Conservation (phyloP, 2,329 filamentous ascomycete genomes). For the Coniochaeta ligniaria region DNA sequence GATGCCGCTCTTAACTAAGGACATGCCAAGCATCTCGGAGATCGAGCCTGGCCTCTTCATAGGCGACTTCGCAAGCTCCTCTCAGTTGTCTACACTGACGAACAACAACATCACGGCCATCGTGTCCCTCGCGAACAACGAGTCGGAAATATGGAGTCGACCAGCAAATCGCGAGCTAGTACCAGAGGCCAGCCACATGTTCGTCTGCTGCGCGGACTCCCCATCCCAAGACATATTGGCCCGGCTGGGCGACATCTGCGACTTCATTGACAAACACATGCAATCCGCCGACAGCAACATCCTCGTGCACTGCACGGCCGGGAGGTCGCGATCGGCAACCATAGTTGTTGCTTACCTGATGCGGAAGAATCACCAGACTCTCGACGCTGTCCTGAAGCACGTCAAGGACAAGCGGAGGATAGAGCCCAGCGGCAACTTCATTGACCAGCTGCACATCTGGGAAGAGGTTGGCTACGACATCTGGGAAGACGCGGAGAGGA, state of each 20-base stretch:
- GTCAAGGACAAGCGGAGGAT: slow-evolving; percentile 9
- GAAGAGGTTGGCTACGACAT: slow-evolving; percentile 10
- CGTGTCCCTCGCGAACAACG: slow-evolving; percentile 6
- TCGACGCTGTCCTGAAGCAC: slow-evolving; percentile 2
- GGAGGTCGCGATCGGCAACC: slow-evolving; percentile 14
- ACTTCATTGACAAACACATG: slow-evolving; percentile 13
- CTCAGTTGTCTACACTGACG: slow-evolving; percentile 5
- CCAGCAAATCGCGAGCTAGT: slow-evolving; percentile 5
- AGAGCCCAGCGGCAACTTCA: slow-evolving; percentile 13
- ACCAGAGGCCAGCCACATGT: slow-evolving; percentile 6
- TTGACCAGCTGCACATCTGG: slow-evolving; percentile 15
- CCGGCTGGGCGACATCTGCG: slow-evolving; percentile 8
- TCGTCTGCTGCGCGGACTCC: slow-evolving; percentile 7
- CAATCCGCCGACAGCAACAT: slow-evolving; percentile 4
- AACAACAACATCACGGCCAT: slow-evolving; percentile 13
- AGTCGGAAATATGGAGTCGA: slow-evolving; percentile 4
- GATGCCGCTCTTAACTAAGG: neutral
- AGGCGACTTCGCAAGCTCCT: slow-evolving; percentile 8
- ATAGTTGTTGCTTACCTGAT: slow-evolving; percentile 16
- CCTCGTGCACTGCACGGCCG: slow-evolving; percentile 19
- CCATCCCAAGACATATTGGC: slow-evolving; percentile 7
- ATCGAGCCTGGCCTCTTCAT: slow-evolving; percentile 12
- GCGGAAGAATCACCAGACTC: slow-evolving; percentile 7
- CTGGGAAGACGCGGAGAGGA: slow-evolving; percentile 12
- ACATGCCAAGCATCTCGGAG: slow-evolving; percentile 7